Percentiles rank a stretch among this genome's conserved stretches.
These are phyloP conservation scores for Cylindrotheca closterium DNA, from an alignment of 108 stramenopile species.

Conservation along the genomic window DNA sequence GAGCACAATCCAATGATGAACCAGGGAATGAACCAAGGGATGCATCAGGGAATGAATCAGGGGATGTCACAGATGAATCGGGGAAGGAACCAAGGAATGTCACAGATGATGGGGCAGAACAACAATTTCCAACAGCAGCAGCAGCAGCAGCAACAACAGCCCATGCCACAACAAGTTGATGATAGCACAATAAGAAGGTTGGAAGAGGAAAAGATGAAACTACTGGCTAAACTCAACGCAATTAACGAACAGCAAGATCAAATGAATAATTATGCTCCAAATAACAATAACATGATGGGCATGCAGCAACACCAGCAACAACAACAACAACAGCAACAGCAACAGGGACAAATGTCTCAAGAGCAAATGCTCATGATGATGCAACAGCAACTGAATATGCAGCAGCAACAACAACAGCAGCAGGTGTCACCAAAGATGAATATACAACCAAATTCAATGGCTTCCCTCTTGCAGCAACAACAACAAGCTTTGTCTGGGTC, in stretches of 20 bases:
- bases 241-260: constrained; percentile 7
- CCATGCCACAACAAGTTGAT: not conserved
- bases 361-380: not conserved
- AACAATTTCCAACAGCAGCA: constrained; percentile 8
- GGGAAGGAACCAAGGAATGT: not conserved
- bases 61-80: not conserved
- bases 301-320: constrained; percentile 15
- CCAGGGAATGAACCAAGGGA: not conserved
- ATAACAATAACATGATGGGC: constrained; percentile 3
- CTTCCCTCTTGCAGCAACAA: too few species aligned
- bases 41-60: not conserved
- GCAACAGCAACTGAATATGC: not conserved
- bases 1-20: not conserved
- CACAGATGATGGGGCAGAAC: not conserved
- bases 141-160: constrained; percentile 1
- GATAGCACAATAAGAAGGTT: not conserved
- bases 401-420: not conserved
- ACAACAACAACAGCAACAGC: not conserved
- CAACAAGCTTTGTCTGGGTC: not conserved
- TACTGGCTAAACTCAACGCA: constrained; percentile 17
- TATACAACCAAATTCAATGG: not conserved
- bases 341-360: constrained; percentile 8
- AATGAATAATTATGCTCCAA: not conserved
- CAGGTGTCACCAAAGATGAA: not conserved
- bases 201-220: constrained; percentile 25